Evolutionary conservation across 352 stramenopile genomes (phyloP).

Genomic region (Elongisporangium undulatum): DNA sequence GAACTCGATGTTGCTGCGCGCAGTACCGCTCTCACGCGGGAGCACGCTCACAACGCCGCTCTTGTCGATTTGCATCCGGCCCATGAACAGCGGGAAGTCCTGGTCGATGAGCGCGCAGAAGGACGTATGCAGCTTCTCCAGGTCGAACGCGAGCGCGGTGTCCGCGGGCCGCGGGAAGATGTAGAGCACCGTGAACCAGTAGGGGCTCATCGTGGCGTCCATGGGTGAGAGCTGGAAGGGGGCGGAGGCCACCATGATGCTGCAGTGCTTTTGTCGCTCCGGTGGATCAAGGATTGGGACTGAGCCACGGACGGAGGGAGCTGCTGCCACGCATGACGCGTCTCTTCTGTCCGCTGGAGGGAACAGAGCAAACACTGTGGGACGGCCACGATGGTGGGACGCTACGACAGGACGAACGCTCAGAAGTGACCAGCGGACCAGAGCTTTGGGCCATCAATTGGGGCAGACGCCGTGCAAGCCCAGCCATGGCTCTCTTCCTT

Average conservation of each 20-base stretch:
- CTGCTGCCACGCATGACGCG: too few relatives aligned
- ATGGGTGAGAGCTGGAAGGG: conserved; percentile 36
- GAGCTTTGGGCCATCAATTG: too few relatives aligned
- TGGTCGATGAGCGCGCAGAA: conserved; percentile 30
- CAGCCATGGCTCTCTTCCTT: too few relatives aligned
- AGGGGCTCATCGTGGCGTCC: conserved; percentile 40
- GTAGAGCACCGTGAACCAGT: conserved; percentile 48
- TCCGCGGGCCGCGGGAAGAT: conserved; percentile 19
- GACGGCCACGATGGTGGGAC: too few relatives aligned
- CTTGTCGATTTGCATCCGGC: conserved; percentile 20
- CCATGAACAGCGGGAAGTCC: conserved; percentile 44
- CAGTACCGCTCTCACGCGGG: conserved; percentile 13
- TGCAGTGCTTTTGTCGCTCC: background rate
- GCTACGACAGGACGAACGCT: too few relatives aligned
- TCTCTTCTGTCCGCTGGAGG: too few relatives aligned
- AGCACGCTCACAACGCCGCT: conserved; percentile 28
- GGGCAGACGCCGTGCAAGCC: too few relatives aligned
- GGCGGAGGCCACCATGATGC: background rate
- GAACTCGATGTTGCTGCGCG: conserved; percentile 28
- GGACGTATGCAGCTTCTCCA: conserved; percentile 28
- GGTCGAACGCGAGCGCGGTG: conserved; percentile 16
- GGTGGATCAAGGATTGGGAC: too few relatives aligned
- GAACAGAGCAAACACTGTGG: too few relatives aligned
- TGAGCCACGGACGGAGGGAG: too few relatives aligned
- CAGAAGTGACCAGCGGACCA: too few relatives aligned